Conservation (phyloP, 306 rosid genomes). For the Senna tora region DNA sequence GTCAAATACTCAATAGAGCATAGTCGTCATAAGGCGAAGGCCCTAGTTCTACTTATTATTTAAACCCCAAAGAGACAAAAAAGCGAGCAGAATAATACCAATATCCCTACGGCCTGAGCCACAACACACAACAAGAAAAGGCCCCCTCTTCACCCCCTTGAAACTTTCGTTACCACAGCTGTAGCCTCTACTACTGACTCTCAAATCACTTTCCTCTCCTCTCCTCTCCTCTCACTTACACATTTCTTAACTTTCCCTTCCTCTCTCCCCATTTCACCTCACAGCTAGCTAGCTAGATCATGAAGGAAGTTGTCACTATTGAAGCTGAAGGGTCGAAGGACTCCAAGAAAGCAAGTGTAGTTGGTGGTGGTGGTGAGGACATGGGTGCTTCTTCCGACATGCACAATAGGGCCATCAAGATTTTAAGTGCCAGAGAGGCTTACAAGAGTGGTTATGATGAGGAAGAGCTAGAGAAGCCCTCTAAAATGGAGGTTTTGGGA, state of each 20-base stretch:
- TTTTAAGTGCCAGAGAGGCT: slow-evolving; percentile 46
- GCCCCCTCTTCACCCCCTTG: slow-evolving; percentile 26
- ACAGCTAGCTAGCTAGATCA: not conserved
- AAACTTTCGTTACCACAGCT: slow-evolving; percentile 49
- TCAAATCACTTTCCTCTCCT: not conserved
- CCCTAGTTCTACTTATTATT: not conserved
- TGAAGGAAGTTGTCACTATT: slow-evolving; percentile 29
- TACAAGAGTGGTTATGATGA: slow-evolving; percentile 43
- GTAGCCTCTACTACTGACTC: slow-evolving; percentile 4
- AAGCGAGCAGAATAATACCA: not conserved
- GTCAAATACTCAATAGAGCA: no score
- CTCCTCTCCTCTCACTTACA: no score
- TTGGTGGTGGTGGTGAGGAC: not conserved
- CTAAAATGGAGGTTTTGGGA: slow-evolving; percentile 59
- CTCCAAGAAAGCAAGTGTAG: not conserved
- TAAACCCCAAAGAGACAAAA: not conserved
- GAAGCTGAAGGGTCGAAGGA: slow-evolving; percentile 18
- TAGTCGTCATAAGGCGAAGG: no score
- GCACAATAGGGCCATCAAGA: slow-evolving; percentile 36
- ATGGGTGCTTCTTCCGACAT: slow-evolving; percentile 33
- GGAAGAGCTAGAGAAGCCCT: slow-evolving; percentile 58
- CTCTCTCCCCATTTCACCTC: slow-evolving; percentile 2
- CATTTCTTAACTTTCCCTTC: not conserved
- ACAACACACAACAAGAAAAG: slow-evolving; percentile 9
- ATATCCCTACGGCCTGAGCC: not conserved